Conservation (phyloP, 148 eudicot species). For the Vaccinium myrtillus region DNA sequence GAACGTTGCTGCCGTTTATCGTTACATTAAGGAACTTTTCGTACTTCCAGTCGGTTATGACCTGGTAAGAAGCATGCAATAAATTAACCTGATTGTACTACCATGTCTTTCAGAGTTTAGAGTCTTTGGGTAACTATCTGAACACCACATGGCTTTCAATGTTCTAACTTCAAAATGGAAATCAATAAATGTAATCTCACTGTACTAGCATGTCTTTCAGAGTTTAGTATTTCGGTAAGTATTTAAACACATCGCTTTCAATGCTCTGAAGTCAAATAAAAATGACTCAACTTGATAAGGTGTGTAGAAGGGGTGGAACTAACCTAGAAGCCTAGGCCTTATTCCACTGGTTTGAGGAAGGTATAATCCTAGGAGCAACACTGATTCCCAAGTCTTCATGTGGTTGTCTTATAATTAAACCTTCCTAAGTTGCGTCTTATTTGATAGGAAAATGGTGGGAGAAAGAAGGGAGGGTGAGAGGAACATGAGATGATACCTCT, state of each 20-base stretch:
- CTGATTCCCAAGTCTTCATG: too few relatives aligned
- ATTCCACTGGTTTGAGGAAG: too few relatives aligned
- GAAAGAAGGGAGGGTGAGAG: not conserved
- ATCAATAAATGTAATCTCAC: not conserved
- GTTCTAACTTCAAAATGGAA: not conserved
- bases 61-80: slow-evolving; percentile 53
- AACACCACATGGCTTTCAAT: not conserved
- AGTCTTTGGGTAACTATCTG: not conserved
- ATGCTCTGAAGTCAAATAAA: not conserved
- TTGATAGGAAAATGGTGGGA: not conserved
- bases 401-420: not conserved
- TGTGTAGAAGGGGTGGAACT: not conserved
- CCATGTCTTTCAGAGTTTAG: not conserved
- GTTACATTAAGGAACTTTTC: slow-evolving; percentile 49
- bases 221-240: not conserved
- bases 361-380: too few relatives aligned
- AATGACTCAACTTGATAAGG: not conserved
- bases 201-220: not conserved
- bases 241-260: not conserved
- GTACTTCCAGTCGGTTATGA: slow-evolving; percentile 82
- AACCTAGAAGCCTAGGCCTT: too few relatives aligned
- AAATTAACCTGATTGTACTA: slow-evolving; percentile 1
- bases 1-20: slow-evolving; percentile 83
- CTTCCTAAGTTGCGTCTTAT: not conserved
- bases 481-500: too few relatives aligned